phyloP scores from a whole-genome alignment of 2,329 filamentous ascomycete species.

The Claviceps paspali region DNA sequence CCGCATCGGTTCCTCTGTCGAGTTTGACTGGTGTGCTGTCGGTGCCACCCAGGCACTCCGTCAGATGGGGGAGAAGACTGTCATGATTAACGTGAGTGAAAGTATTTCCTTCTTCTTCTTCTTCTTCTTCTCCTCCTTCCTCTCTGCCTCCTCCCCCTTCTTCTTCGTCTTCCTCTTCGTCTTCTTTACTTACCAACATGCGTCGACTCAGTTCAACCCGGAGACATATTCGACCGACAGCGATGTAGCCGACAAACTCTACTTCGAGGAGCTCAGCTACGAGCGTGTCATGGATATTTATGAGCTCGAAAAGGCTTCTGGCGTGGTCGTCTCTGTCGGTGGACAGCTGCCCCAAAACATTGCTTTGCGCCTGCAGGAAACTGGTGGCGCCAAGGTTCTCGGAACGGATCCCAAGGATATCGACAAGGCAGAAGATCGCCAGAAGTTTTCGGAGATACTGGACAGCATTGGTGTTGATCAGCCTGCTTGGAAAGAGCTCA shows the following conservation, averaged over 20 bases:
- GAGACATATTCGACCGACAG: slow-evolving; percentile 76
- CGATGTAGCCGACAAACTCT: slow-evolving; percentile 78
- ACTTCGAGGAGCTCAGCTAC: slow-evolving; percentile 94
- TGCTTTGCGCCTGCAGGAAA: slow-evolving; percentile 82
- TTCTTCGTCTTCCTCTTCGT: background rate
- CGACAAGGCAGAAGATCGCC: slow-evolving; percentile 92
- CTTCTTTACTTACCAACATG: too few relatives aligned
- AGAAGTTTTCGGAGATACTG: slow-evolving; percentile 95
- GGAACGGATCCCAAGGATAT: slow-evolving; percentile 90
- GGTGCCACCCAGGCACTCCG: slow-evolving; percentile 73
- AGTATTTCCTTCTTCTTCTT: background rate
- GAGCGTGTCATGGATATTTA: slow-evolving; percentile 99
- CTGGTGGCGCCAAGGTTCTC: slow-evolving; percentile 75
- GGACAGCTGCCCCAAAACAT: slow-evolving; percentile 97
- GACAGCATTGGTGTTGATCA: slow-evolving; percentile 96
- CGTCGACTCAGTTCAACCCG: slow-evolving; percentile 44
- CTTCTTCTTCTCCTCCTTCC: background rate
- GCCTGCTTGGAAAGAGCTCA: slow-evolving; percentile 95
- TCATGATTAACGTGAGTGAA: slow-evolving; percentile 72
- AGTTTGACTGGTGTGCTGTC: slow-evolving; percentile 98
- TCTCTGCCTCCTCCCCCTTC: background rate
- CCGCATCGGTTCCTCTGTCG: slow-evolving; percentile 91
- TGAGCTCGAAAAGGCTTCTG: slow-evolving; percentile 70
- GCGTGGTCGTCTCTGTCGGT: slow-evolving; percentile 89
- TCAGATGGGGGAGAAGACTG: slow-evolving; percentile 85